A percentile compares a stretch with the other conserved stretches of the same genome.
Evolutionary conservation across 2,329 filamentous ascomycete genomes (phyloP).

Genomic region (Acarospora socialis): DNA sequence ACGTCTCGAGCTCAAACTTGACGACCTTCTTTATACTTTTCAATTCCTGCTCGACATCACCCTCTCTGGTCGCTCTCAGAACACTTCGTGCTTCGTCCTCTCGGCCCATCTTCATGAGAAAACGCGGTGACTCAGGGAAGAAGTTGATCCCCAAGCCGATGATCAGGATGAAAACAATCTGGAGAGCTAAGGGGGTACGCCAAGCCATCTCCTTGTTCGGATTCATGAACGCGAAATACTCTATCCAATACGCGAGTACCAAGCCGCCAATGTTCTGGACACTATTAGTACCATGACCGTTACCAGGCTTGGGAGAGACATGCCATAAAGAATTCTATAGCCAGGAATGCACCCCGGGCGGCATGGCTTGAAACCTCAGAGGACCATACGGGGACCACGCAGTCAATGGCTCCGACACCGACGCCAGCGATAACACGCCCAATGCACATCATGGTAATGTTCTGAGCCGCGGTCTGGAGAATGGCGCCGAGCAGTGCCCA

Average conservation of each 20-base stretch:
- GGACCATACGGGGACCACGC: constrained; percentile 12
- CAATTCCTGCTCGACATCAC: constrained; percentile 9
- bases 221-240: constrained; percentile 12
- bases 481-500: constrained; percentile 37
- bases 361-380: constrained; percentile 16
- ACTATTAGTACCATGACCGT: not conserved
- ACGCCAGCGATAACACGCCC: constrained; percentile 38
- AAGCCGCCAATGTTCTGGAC: constrained; percentile 15
- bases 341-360: constrained; percentile 13
- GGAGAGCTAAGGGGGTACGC: constrained; percentile 14
- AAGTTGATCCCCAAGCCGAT: constrained; percentile 14
- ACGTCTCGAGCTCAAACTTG: constrained; percentile 14
- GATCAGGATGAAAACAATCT: constrained; percentile 13
- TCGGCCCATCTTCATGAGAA: constrained; percentile 15
- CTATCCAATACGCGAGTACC: constrained; percentile 15
- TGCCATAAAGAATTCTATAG: constrained; percentile 14
- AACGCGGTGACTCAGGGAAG: constrained; percentile 14
- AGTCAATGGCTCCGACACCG: constrained; percentile 32
- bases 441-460: constrained; percentile 34
- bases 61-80: constrained; percentile 12
- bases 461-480: constrained; percentile 32
- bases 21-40: constrained; percentile 13
- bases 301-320: not conserved
- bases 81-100: constrained; percentile 13
- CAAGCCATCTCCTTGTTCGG: constrained; percentile 13